phyloP scores from a whole-genome alignment of 495 filamentous ascomycete species.

The Penicillium argentinense region DNA sequence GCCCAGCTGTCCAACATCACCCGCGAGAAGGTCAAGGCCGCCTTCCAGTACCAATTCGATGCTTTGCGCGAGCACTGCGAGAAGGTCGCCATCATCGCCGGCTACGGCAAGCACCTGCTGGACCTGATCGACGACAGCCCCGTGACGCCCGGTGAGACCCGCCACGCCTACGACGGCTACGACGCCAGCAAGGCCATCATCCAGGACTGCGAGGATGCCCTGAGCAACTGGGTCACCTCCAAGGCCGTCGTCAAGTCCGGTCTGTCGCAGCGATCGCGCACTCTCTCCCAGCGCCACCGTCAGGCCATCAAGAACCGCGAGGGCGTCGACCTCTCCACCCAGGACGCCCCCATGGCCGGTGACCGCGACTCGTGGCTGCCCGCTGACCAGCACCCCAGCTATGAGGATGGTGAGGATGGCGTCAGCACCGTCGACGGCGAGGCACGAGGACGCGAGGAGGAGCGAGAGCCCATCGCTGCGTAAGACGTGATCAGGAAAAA shows the following conservation, averaged over 20 bases:
- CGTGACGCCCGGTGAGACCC: constrained; percentile 95
- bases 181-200: constrained; percentile 99
- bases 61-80: constrained; percentile 97
- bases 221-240: constrained; percentile 93
- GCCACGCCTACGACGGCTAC: constrained; percentile 95
- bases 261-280: constrained; percentile 80
- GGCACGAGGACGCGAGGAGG: constrained; percentile 61
- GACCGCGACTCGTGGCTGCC: constrained; percentile 90
- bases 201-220: constrained; percentile 95
- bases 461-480: constrained; percentile 44
- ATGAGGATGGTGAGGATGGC: constrained; percentile 59
- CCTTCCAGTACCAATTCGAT: constrained; percentile 98
- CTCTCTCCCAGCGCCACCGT: constrained; percentile 79
- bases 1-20: constrained; percentile 99
- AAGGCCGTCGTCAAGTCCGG: constrained; percentile 85
- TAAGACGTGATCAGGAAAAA: constrained; percentile 12
- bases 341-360: constrained; percentile 76
- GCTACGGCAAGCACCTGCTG: constrained; percentile 93
- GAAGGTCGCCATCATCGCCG: constrained; percentile 96
- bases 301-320: constrained; percentile 59
- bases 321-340: constrained; percentile 74
- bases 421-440: constrained; percentile 54
- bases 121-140: constrained; percentile 95
- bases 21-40: constrained; percentile 97
- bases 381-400: constrained; percentile 70